Percentiles rank a stretch among this genome's conserved stretches.
phyloP scores from a whole-genome alignment of 2,329 filamentous ascomycete genomes.

The Pyricularia grisea region DNA sequence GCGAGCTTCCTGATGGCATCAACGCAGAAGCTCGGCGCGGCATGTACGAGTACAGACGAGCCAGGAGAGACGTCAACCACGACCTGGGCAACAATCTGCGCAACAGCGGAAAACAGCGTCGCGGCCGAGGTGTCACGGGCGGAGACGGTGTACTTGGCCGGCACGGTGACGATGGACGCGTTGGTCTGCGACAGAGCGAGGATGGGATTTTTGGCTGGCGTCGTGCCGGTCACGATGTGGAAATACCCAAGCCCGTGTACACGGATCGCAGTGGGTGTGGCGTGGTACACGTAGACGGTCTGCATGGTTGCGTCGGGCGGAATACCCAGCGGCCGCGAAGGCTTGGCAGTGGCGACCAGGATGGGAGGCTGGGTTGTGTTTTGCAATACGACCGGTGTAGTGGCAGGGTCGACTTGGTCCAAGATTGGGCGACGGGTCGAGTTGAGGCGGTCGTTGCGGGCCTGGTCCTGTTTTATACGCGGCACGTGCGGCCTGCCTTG shows the following conservation, averaged over 20 bases:
- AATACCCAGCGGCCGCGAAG: not conserved
- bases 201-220: not conserved
- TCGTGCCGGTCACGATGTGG: not conserved
- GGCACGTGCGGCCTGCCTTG: slow-evolving; percentile 17
- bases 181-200: not conserved
- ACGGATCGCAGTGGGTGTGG: not conserved
- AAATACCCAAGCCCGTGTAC: not conserved
- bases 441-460: slow-evolving; percentile 11
- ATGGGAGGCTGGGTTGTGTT: no score
- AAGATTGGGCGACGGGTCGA: slow-evolving; percentile 9
- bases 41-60: not conserved
- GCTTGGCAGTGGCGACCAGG: not conserved
- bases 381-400: not conserved
- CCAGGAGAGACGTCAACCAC: no score
- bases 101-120: not conserved
- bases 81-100: not conserved
- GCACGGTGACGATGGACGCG: not conserved
- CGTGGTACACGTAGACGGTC: not conserved
- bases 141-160: not conserved
- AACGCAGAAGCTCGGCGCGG: not conserved
- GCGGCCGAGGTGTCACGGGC: not conserved
- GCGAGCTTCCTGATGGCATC: not conserved
- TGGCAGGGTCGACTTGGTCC: not conserved
- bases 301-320: not conserved
- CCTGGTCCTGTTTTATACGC: slow-evolving; percentile 10